Evolutionary conservation across 2,329 filamentous ascomycete genomes (phyloP).

Genomic region (Fusarium pininemorale): DNA sequence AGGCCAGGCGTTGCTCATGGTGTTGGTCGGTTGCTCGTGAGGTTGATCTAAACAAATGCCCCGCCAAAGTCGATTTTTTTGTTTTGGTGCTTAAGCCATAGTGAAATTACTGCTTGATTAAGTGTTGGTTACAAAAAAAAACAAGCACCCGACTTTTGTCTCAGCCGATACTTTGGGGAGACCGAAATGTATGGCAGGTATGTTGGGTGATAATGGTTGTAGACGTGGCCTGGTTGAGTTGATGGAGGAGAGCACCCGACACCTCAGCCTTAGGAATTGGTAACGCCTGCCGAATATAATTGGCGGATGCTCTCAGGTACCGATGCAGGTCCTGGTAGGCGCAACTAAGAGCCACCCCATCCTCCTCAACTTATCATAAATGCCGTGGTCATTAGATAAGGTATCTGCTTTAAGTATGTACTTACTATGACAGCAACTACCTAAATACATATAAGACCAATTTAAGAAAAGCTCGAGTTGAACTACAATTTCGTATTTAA

Average conservation of each 20-base stretch:
- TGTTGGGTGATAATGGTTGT: conserved; percentile 14
- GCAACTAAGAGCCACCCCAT: not conserved
- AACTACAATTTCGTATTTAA: not conserved
- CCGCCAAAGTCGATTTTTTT: conserved; percentile 34
- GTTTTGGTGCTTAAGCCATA: conserved; percentile 28
- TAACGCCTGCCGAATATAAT: conserved; percentile 30
- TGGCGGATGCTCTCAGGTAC: conserved; percentile 22
- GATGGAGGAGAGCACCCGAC: not conserved
- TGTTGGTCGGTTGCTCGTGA: conserved; percentile 34
- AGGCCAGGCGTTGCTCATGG: conserved; percentile 58
- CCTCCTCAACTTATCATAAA: conserved; percentile 5
- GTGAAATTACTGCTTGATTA: conserved; percentile 5
- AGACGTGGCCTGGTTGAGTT: conserved; percentile 20
- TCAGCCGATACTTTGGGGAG: not conserved
- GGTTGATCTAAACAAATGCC: conserved; percentile 37
- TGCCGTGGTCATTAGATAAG: not conserved
- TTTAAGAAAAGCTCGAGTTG: not conserved
- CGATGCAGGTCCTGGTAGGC: not conserved
- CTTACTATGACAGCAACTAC: not conserved
- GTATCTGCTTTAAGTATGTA: not conserved
- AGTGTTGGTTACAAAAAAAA: not conserved
- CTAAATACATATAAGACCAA: not conserved
- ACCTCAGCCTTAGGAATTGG: conserved; percentile 28
- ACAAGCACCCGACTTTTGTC: not conserved
- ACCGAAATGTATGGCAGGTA: conserved; percentile 5